Percentiles rank a stretch among this genome's conserved stretches.
Evolutionary conservation across 1,284 basidiomycete species (phyloP).

Genomic region (Sanghuangporus sanghuang): DNA sequence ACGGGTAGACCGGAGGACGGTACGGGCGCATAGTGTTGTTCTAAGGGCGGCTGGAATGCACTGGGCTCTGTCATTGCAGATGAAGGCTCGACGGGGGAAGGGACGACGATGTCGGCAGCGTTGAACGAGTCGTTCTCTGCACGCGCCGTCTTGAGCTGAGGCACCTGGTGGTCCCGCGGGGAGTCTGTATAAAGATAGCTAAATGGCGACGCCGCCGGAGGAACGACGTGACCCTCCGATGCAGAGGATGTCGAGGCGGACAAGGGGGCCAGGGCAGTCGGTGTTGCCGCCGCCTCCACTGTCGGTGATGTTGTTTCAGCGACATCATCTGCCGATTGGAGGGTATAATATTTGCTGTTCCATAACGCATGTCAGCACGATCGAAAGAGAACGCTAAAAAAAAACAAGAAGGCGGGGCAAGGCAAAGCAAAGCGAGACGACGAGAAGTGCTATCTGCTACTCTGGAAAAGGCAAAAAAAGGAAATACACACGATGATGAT

Average conservation of each 20-base stretch:
- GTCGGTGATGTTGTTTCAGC: background rate
- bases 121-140: background rate
- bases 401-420: constrained; percentile 1
- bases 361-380: constrained; percentile 1
- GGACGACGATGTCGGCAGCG: background rate
- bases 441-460: no score
- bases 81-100: background rate
- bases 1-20: constrained; percentile 35
- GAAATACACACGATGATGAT: constrained; percentile 7
- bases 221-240: background rate
- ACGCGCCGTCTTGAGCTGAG: background rate
- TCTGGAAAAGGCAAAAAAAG: background rate
- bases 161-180: background rate
- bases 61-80: background rate
- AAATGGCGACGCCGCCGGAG: constrained; percentile 8
- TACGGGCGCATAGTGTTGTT: background rate
- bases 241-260: background rate
- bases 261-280: background rate
- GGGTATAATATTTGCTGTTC: constrained; percentile 7
- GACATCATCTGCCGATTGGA: background rate
- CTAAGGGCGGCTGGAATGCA: background rate
- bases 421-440: background rate
- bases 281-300: no score
- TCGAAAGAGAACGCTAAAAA: background rate
- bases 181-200: background rate